Evolutionary conservation across 352 stramenopile genomes (phyloP), one percentile per base, ranked within the genome.

Genomic region (Pythium dissotocum): DNA sequence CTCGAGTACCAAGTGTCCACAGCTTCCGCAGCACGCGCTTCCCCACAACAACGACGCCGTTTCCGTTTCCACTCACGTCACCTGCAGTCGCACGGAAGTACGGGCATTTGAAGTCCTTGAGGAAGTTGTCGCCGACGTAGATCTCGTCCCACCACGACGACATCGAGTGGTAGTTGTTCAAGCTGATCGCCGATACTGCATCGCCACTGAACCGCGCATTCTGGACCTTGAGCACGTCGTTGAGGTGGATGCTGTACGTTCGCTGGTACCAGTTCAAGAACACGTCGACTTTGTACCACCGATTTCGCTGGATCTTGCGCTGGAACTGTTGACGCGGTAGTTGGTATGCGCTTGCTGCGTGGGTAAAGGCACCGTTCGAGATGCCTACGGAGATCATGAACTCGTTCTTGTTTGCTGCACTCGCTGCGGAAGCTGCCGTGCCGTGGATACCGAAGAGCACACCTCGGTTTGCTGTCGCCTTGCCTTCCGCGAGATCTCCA

Each of bases 211-310:
- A 98, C 4, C 61, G 42, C 0, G 69, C 75, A 36, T 76, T 69
- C 21, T 63, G 57, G 2, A 97, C 91, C 42, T 90, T 78, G 16
- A 93, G 71, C 18, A 98, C 79, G 57, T 98, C 95, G 64, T 99
- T 94, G 9, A 99, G 72, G 1, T 84, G 86, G 35, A 99, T 85
- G 18, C 82, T 80, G 70, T 99, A 98, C 14, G 71, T 84, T 35
- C 77, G 58, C 18, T 58, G 36, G 12, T 79, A 46, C 95, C 95
- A 99, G 66, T 98, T 71, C 24, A 98, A 70, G 6, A 87, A 76
- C 38, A 99, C 69, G 63, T 99, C 97, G 26, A 99, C 52, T 66
- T 99, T 98, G 71, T 98, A 98, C 96, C 96, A 99, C 18, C 81
- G 80, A 54, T 90, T 77, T 2, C 75, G 72, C 53, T 93, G 74